Percentiles rank a stretch among this genome's conserved stretches.
Evolutionary conservation across 78 protist species (phyloP).

Genomic region (Monocercomonoides exilis): DNA sequence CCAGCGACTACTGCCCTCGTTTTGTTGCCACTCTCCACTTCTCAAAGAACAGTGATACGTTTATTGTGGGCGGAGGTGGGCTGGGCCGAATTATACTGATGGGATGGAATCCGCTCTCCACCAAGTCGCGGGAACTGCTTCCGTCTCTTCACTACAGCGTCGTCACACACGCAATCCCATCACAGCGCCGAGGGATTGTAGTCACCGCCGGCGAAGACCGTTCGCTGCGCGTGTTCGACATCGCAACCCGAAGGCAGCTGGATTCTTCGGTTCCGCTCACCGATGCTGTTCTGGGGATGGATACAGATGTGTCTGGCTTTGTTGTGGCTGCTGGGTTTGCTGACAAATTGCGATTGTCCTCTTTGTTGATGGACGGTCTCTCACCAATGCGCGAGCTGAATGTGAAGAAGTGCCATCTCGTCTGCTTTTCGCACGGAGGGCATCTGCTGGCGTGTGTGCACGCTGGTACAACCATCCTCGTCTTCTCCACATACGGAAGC

Average conservation of each 20-base stretch:
- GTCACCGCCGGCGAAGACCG: not conserved
- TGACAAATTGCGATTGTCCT: conserved; percentile 2
- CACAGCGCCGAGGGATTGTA: not conserved
- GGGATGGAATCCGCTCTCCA: not conserved
- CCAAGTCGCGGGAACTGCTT: not conserved
- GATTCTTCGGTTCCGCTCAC: not conserved
- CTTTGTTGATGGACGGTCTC: not conserved
- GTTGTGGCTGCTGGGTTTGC: not conserved
- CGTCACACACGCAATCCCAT: not conserved
- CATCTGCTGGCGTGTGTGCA: not conserved
- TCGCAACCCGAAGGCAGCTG: not conserved
- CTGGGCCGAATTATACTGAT: not conserved
- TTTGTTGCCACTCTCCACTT: not conserved
- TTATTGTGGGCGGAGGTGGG: not conserved
- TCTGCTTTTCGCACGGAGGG: not conserved
- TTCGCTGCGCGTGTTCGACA: not conserved
- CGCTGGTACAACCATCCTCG: not conserved
- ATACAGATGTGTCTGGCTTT: not conserved
- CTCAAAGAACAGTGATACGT: not conserved
- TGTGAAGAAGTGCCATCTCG: not conserved
- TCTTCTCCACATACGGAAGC: not conserved
- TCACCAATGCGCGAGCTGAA: not conserved
- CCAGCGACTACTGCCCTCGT: not conserved
- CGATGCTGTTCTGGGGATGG: not conserved
- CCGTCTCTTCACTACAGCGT: not conserved